Evolutionary conservation across 2,329 filamentous ascomycete species (phyloP).

Genomic region (Aspergillus fijiensis): DNA sequence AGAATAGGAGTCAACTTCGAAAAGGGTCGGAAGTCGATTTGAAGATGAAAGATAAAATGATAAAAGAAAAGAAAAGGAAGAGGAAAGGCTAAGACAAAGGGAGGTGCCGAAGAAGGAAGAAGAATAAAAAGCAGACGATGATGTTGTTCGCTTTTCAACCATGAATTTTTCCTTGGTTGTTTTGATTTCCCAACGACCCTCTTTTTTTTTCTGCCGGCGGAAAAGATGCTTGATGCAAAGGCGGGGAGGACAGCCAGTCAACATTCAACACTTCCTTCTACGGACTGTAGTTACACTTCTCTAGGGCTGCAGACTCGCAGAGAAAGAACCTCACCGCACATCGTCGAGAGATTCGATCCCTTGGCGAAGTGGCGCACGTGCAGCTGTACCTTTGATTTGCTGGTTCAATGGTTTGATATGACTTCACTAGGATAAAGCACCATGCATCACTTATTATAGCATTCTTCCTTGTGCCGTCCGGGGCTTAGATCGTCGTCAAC

Average conservation of each 20-base stretch:
- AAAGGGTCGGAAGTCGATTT: not conserved
- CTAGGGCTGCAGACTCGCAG: not conserved
- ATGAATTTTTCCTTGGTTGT: not conserved
- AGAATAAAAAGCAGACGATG: constrained; percentile 6
- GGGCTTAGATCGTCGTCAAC: constrained; percentile 1
- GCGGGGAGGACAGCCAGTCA: constrained; percentile 13
- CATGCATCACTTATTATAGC: not conserved
- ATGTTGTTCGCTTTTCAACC: not conserved
- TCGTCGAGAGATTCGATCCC: not conserved
- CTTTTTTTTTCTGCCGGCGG: constrained; percentile 28
- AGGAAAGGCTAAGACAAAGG: constrained; percentile 5
- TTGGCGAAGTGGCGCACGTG: constrained; percentile 15
- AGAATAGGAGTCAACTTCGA: not conserved
- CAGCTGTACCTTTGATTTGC: constrained; percentile 7
- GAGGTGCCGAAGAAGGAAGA: not conserved
- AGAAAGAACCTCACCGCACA: constrained; percentile 12
- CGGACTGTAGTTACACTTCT: not conserved
- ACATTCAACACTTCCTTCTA: not conserved
- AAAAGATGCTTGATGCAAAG: constrained; percentile 13
- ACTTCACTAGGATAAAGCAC: not conserved
- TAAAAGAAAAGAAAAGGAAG: not conserved
- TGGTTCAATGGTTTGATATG: not conserved
- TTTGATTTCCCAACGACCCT: not conserved
- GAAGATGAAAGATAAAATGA: not conserved
- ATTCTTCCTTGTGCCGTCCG: not conserved